Evolutionary conservation across 2,329 filamentous ascomycete species (phyloP).

Genomic region (Fusarium sp.): DNA sequence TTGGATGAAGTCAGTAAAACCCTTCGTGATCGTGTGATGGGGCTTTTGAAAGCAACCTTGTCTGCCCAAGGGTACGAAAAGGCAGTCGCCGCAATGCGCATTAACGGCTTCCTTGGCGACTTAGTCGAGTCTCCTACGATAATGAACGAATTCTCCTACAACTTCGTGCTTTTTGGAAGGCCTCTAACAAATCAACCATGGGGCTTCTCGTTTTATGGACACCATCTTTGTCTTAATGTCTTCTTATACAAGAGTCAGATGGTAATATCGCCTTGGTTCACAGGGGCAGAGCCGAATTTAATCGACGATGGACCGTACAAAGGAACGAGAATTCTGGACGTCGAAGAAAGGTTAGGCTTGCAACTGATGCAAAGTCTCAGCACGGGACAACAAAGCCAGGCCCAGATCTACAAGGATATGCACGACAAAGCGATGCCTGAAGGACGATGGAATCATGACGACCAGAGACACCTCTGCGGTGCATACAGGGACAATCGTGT

Average conservation of each 20-base stretch:
- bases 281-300: slow-evolving; percentile 80
- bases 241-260: slow-evolving; percentile 75
- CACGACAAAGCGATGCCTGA: slow-evolving; percentile 66
- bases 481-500: slow-evolving; percentile 82
- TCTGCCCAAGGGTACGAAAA: slow-evolving; percentile 78
- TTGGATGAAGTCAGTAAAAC: slow-evolving; percentile 67
- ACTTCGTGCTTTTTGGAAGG: slow-evolving; percentile 76
- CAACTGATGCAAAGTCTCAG: slow-evolving; percentile 76
- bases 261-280: slow-evolving; percentile 79
- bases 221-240: slow-evolving; percentile 79
- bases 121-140: slow-evolving; percentile 70
- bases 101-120: slow-evolving; percentile 80
- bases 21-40: slow-evolving; percentile 62
- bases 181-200: slow-evolving; percentile 69
- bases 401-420: slow-evolving; percentile 54
- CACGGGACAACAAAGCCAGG: slow-evolving; percentile 55
- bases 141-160: slow-evolving; percentile 81
- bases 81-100: slow-evolving; percentile 75
- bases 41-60: slow-evolving; percentile 67
- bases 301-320: slow-evolving; percentile 72
- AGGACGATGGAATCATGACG: slow-evolving; percentile 82
- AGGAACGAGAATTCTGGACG: slow-evolving; percentile 73
- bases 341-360: slow-evolving; percentile 70
- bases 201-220: slow-evolving; percentile 81
- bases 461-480: slow-evolving; percentile 81